Evolutionary conservation across 23 red algal species (phyloP).

Genomic region (Gracilaria vermiculophylla): DNA sequence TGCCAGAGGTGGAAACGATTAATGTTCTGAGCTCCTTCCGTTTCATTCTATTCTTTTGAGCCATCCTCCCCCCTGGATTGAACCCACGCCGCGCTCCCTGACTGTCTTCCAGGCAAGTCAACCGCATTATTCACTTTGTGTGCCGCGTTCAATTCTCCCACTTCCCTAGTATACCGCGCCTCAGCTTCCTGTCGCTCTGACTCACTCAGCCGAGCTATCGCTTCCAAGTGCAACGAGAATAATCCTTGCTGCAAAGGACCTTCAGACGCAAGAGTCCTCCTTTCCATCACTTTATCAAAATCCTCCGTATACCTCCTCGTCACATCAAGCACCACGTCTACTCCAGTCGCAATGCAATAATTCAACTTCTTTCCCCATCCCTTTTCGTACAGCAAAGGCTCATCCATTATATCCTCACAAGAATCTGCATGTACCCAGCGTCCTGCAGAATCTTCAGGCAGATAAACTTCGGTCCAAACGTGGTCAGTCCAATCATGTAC

Average conservation of each 20-base stretch:
- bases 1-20: neutral
- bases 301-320: slow-evolving; percentile 59
- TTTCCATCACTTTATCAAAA: slow-evolving; percentile 14
- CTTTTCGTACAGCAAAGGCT: slow-evolving; percentile 79
- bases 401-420: slow-evolving; percentile 76
- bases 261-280: slow-evolving; percentile 56
- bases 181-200: neutral
- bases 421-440: slow-evolving; percentile 89
- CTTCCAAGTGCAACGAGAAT: slow-evolving; percentile 12
- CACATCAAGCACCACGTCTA: slow-evolving; percentile 68
- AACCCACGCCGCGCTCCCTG: slow-evolving; percentile 59
- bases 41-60: neutral
- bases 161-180: slow-evolving; percentile 6
- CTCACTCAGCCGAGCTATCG: neutral
- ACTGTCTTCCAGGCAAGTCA: slow-evolving; percentile 59
- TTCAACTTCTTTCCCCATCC: slow-evolving; percentile 88
- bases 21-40: neutral
- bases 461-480: slow-evolving; percentile 91
- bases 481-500: slow-evolving; percentile 91
- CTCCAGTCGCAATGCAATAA: slow-evolving; percentile 71
- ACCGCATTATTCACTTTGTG: neutral
- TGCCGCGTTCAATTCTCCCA: neutral
- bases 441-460: neutral
- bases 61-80: slow-evolving; percentile 57
- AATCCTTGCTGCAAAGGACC: slow-evolving; percentile 19